Base-by-base conservation (phyloP, 208 protist species). In the Leishmania amazonensis region DNA sequence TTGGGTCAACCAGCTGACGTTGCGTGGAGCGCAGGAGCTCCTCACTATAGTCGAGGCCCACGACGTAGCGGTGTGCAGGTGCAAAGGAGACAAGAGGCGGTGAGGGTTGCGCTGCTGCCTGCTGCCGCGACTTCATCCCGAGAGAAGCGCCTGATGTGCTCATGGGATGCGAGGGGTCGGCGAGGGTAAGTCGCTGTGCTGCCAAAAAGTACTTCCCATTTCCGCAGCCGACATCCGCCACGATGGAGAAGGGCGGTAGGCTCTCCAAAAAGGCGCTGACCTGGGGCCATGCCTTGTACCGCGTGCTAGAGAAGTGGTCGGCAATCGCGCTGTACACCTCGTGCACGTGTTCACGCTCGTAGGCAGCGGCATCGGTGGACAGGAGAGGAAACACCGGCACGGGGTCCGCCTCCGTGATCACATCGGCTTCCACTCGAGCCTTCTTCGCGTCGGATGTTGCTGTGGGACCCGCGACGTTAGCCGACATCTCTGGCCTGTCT, bases 201-300 rank as follows among this genome's bases (percentile, higher is more conserved):
- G 76, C 64, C 2, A 83, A 73, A 81, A 98, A 93, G 84, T 96
- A 96, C 84, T 97, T 98, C 11, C 96, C 96, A 79, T 98, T 98
- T 38, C 96, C 96, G 77, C 94, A 97, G 47, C 96, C 96, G 24
- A 96, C 85, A 81, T 98, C 96, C 0, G 88, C 92, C 15, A 97
- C 80, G n/a, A 95, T 15, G 28, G 87, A 79, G 85, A 89, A 90
- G 31, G 89, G 83, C 21, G 93, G 91, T 4, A 95, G 83, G 1
- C 82, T 70, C 53, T 93, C 87, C 49, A 97, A 80, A 81, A 98
- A 98, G 17, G 75, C 70, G 11, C 74, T 68, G 9, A 98, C 90
- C n/a, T 85, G 83, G 28, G 96, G 94, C 94, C 96, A 98, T 28
- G 92, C 87, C 81, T 96, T 97, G 89, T 96, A 98, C 15, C 96